Conservation (phyloP, 108 stramenopile species). For the Skeletonema grethae region DNA sequence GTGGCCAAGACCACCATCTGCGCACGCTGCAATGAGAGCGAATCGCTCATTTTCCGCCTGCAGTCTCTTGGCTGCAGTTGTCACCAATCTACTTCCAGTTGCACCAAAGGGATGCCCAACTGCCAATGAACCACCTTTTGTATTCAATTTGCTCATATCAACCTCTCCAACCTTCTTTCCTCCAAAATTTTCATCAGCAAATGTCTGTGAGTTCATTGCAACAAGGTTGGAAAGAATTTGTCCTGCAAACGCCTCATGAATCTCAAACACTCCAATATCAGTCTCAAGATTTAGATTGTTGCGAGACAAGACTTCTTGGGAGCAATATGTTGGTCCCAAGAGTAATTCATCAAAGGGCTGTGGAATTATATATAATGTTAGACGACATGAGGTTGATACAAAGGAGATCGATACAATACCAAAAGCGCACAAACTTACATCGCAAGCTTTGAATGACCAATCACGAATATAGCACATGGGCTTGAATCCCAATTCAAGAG, state of each 20-base stretch:
- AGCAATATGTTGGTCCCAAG: conserved; percentile 91
- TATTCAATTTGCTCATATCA: conserved; percentile 93
- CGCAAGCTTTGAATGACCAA: conserved; percentile 96
- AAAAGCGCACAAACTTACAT: conserved; percentile 32
- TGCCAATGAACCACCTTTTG: conserved; percentile 94
- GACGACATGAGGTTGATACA: not conserved
- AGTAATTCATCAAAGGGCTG: conserved; percentile 95
- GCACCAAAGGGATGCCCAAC: conserved; percentile 99
- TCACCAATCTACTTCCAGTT: conserved; percentile 90
- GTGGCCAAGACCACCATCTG: conserved; percentile 96
- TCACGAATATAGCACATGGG: conserved; percentile 91
- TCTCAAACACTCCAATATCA: conserved; percentile 97
- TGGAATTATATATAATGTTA: not conserved
- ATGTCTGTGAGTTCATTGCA: conserved; percentile 93
- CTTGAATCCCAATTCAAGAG: conserved; percentile 93
- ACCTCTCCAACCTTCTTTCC: conserved; percentile 90
- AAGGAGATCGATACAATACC: not conserved
- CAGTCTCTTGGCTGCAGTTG: conserved; percentile 95
- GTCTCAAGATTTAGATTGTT: conserved; percentile 74
- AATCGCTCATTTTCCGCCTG: conserved; percentile 93
- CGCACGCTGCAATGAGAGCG: conserved; percentile 97
- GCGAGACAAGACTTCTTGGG: conserved; percentile 77
- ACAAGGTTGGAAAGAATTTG: conserved; percentile 96
- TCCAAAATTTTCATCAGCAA: conserved; percentile 87
- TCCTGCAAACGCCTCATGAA: conserved; percentile 99